These are phyloP conservation scores for Solanum pinnatisectum DNA, from an alignment of 257 asterid species.

Conservation along the genomic window DNA sequence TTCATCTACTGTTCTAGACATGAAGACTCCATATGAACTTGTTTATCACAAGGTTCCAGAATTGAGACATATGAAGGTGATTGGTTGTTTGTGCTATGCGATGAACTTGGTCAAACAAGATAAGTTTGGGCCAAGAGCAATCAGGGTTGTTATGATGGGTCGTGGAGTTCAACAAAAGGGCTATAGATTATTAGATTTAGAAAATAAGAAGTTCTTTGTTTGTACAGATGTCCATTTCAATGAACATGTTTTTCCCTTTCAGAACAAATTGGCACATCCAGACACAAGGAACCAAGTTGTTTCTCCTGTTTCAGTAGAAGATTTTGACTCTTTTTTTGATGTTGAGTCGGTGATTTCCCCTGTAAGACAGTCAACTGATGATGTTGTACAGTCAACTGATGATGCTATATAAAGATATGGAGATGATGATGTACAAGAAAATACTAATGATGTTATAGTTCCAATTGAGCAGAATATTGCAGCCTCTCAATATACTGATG, in stretches of 20 bases:
- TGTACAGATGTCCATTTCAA: neutral
- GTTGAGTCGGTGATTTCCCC: fast-evolving
- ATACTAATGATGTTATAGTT: neutral
- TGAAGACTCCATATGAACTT: neutral
- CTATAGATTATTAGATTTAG: neutral
- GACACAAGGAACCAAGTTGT: neutral
- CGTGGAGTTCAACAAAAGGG: neutral
- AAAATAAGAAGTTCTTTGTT: too few species aligned
- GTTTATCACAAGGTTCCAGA: too few species aligned
- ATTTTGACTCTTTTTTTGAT: neutral
- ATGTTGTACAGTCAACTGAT: too few species aligned
- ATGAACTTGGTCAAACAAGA: neutral
- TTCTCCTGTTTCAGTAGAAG: neutral
- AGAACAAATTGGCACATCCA: neutral
- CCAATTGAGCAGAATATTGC: too few species aligned
- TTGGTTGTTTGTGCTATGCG: neutral
- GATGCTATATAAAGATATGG: too few species aligned
- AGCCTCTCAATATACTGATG: neutral
- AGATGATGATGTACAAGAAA: neutral
- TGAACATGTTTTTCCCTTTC: too few species aligned
- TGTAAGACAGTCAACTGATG: too few species aligned
- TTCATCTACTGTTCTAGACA: neutral
- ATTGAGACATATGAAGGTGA: neutral
- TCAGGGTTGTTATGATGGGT: neutral
- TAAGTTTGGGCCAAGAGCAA: neutral